A percentile compares a stretch with the other conserved stretches of the same genome.
Conservation (phyloP, 768 basidiomycete genomes). For the Grammothele lineata region DNA sequence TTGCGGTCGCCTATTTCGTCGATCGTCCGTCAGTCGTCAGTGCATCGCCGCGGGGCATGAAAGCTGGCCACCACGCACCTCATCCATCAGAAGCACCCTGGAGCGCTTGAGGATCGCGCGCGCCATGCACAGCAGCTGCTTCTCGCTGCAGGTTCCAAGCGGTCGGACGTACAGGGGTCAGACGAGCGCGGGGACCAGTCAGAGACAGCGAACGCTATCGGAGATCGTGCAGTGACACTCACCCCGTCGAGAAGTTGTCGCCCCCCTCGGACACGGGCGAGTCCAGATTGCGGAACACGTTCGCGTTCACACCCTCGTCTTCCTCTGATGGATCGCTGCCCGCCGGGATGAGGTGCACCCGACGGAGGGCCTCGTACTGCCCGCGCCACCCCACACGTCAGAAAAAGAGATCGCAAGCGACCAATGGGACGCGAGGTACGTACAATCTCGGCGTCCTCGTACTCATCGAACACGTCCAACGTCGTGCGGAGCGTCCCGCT, state of each 20-base stretch:
- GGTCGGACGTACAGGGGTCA: not conserved
- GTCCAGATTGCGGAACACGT: slow-evolving; percentile 75
- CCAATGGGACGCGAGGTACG: no score
- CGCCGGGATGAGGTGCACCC: slow-evolving; percentile 72
- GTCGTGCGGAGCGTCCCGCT: slow-evolving; percentile 80
- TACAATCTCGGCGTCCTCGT: slow-evolving; percentile 79
- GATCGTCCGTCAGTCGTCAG: no score
- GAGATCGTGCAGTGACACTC: slow-evolving; percentile 16
- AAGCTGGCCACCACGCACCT: slow-evolving; percentile 38
- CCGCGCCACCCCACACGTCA: not conserved
- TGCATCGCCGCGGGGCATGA: not conserved
- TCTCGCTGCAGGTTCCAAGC: slow-evolving; percentile 44
- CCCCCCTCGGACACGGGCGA: slow-evolving; percentile 77
- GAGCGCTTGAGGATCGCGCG: slow-evolving; percentile 78
- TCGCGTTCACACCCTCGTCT: slow-evolving; percentile 54
- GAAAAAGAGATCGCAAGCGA: no score
- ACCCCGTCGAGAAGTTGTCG: slow-evolving; percentile 89
- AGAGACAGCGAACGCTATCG: not conserved
- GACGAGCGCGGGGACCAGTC: slow-evolving; percentile 2
- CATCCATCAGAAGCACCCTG: slow-evolving; percentile 81
- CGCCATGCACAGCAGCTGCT: slow-evolving; percentile 87
- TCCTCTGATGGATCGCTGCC: slow-evolving; percentile 42
- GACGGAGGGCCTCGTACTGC: slow-evolving; percentile 79
- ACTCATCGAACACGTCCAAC: slow-evolving; percentile 83
- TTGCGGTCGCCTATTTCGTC: slow-evolving; percentile 78